Evolutionary conservation across 768 basidiomycete species (phyloP), one percentile per base, ranked within the genome.

Genomic region (Leccinellum albellum): DNA sequence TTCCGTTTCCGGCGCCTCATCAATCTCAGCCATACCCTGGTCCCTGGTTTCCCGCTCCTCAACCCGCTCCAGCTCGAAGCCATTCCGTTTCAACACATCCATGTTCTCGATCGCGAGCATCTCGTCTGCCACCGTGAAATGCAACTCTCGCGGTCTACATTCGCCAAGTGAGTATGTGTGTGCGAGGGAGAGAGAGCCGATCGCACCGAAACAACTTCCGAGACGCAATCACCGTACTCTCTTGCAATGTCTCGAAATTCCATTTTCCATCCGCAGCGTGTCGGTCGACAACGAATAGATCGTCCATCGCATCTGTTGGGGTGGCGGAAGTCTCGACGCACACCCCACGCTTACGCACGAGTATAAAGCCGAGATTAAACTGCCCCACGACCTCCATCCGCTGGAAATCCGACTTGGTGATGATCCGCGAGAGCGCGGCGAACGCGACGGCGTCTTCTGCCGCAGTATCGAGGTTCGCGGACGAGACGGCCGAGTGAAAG

Each of bases 261-360:
- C 91, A 98, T 75, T 98, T 98, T 73, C 98, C 97, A 72, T 99
- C 97, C 6, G 92, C 87, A 5, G 96, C 96, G 71, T 98, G 96
- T 68, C 98, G 96, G 65, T 98, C 96, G 17, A 98, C 82, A 60
- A 99, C 94, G 74, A 98, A 98, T 42, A 99, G 76, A 65, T 99
- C 96, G 67, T 98, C 95, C 74, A 84, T 76, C 9, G 14, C 53
- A 6, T 44, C 31, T 2, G 26, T 44, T 21, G n/a, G 53, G 0
- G n/a, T 23, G 23, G 13, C 28, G 33, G 32, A 33, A 33, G 14
- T n/a, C n/a, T n/a, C n/a, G n/a, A n/a, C n/a, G n/a, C n/a, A 9
- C 9, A 23, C 48, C 20, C 76, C 76, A 55, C 76, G 75, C 62
- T 89, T 81, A 6, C 95, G 83, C 3, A 84, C 82, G 56, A 99